Evolutionary conservation across 1,284 basidiomycete species (phyloP), one percentile per base, ranked within the genome.

Genomic region (Fomitopsis betulina): DNA sequence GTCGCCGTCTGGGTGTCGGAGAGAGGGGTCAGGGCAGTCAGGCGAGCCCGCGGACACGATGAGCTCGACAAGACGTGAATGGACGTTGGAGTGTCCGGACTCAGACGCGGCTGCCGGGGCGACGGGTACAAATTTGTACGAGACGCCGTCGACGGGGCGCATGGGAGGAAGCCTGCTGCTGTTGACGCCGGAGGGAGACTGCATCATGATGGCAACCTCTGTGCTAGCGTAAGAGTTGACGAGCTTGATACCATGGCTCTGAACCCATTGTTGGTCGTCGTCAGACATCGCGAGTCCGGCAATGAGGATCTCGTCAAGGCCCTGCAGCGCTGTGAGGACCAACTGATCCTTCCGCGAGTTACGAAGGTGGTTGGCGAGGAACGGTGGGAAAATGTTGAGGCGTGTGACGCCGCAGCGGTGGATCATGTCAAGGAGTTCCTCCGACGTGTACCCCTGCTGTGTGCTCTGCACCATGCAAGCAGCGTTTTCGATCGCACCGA

Each of bases 151-250:
- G n/a, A 87, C 67, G 23, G 82, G 76, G n/a, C 74, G 73, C 47
- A 89, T 56, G 67, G 75, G 60, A 76, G 78, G 64, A 69, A 70
- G 47, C 74, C 79, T 56, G 78, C 78, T 42, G 73, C 62, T 47
- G 33, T 50, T 42, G 58, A 60, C 63, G 50, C 60, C 42, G 47
- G 62, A 50, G 49, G 58, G 62, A 17, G 85, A 83, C 35, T 84
- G 67, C 60, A 89, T 75, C 77, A 86, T 85, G 3, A 80, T 83
- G 50, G 85, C 85, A 61, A 83, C 80, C 73, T 90, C 88, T 5
- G 87, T 89, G 70, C 81, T 87, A 23, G 87, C 87, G 66, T 88
- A 89, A 33, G 86, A 76, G 68, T 88, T 88, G 81, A 75, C 77
- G 57, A 89, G 65, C 63, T 76, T 83, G 62, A 89, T 78, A 42